Conservation (phyloP, 1,139 yeast species). For the Diutina mesorugosa region DNA sequence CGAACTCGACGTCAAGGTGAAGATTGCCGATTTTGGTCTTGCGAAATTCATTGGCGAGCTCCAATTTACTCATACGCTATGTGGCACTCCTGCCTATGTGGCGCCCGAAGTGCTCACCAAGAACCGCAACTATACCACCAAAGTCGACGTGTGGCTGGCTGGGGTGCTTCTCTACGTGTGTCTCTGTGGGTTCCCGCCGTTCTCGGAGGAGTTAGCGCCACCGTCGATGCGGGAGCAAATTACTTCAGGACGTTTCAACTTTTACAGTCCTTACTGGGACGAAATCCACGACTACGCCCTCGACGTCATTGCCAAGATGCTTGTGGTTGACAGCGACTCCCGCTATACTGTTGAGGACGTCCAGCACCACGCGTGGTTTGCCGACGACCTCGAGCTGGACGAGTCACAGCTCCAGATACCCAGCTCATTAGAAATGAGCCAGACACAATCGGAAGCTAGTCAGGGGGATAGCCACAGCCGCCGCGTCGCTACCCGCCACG, state of each 20-base stretch:
- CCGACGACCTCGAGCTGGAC: neutral
- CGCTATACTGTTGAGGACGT: constrained; percentile 42
- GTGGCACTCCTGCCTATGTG: constrained; percentile 29
- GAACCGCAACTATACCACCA: constrained; percentile 50
- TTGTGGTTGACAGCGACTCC: constrained; percentile 43
- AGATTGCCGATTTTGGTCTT: constrained; percentile 55
- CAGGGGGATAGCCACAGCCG: neutral
- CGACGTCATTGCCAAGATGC: constrained; percentile 49
- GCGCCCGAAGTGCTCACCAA: constrained; percentile 61
- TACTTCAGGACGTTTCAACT: constrained; percentile 51
- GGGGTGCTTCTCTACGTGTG: constrained; percentile 70
- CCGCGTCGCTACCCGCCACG: neutral
- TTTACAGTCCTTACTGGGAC: constrained; percentile 76
- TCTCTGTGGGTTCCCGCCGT: constrained; percentile 76
- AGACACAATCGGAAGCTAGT: neutral
- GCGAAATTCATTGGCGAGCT: constrained; percentile 18
- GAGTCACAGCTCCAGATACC: neutral
- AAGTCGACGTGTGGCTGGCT: constrained; percentile 71
- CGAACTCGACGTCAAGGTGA: constrained; percentile 52
- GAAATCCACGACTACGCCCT: constrained; percentile 48
- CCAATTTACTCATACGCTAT: constrained; percentile 15
- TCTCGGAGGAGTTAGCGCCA: constrained; percentile 70
- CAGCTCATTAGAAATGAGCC: neutral
- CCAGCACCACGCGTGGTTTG: constrained; percentile 47
- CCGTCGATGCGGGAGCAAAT: constrained; percentile 71